phyloP scores from a whole-genome alignment of 2,329 filamentous ascomycete species.

The Fusarium ramigenum region DNA sequence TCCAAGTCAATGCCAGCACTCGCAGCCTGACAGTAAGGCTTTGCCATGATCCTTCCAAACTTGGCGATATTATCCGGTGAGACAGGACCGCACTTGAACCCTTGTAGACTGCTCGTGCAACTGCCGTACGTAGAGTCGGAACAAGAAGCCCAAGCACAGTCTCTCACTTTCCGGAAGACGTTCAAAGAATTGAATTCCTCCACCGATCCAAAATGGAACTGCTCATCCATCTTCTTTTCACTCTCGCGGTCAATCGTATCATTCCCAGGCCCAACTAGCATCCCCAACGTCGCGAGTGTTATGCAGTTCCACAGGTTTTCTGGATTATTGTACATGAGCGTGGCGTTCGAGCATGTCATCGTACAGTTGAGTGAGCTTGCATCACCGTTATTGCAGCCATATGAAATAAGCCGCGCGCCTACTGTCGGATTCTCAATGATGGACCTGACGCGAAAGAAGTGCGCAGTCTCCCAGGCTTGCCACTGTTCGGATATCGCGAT shows the following conservation, averaged over 20 bases:
- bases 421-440: background rate
- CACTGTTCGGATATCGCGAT: background rate
- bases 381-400: background rate
- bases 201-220: background rate
- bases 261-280: background rate
- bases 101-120: background rate
- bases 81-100: too few species aligned
- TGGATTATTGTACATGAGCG: background rate
- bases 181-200: background rate
- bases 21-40: too few species aligned
- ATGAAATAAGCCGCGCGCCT: background rate
- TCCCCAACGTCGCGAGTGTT: background rate
- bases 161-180: background rate
- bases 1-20: too few species aligned
- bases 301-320: background rate
- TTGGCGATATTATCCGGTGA: too few species aligned
- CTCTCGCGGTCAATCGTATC: background rate
- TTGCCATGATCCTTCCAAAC: too few species aligned
- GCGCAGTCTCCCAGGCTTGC: slow-evolving; percentile 6
- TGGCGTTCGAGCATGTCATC: background rate
- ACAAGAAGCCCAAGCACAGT: background rate
- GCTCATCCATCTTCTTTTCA: background rate
- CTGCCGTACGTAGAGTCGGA: background rate
- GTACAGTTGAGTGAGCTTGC: background rate
- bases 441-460: background rate